A percentile compares a stretch with the other conserved stretches of the same genome.
Evolutionary conservation across 345 rosid species (phyloP).

Genomic region (Melastoma malabathricum): DNA sequence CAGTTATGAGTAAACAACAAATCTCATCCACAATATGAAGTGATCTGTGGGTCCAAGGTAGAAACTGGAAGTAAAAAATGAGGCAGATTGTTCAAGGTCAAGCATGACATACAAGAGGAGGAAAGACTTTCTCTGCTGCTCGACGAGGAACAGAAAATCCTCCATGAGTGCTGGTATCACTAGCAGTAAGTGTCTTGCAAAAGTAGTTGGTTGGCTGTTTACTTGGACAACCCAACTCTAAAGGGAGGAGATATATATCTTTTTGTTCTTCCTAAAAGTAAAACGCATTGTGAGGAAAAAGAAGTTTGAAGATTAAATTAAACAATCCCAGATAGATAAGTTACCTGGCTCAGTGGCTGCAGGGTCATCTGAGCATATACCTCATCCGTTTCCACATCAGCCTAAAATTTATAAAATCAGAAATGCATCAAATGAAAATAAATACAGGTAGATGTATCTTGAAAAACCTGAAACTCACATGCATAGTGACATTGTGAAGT

Average conservation of each 20-base stretch:
- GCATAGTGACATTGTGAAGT: conserved; percentile 66
- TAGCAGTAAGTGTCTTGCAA: conserved; percentile 43
- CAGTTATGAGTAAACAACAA: neutral
- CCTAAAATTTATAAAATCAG: conserved; percentile 21
- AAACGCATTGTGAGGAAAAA: too few species aligned
- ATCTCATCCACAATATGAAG: neutral
- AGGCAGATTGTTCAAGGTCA: neutral
- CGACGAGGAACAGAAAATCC: conserved; percentile 53
- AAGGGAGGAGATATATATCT: conserved; percentile 29
- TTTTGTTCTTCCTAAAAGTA: conserved; percentile 38
- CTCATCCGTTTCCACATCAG: conserved; percentile 69
- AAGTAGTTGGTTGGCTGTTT: conserved; percentile 42
- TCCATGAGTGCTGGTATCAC: conserved; percentile 45
- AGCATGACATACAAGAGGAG: conserved; percentile 32
- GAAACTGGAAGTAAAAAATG: too few species aligned
- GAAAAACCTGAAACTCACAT: conserved; percentile 33
- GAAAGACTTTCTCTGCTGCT: conserved; percentile 44
- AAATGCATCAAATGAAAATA: too few species aligned
- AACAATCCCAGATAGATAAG: too few species aligned
- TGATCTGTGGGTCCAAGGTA: neutral
- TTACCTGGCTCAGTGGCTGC: conserved; percentile 48
- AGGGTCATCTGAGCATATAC: conserved; percentile 77
- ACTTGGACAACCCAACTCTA: conserved; percentile 25
- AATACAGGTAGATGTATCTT: too few species aligned
- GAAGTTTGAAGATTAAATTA: too few species aligned